phyloP scores from a whole-genome alignment of 1,284 basidiomycete genomes.

The Trichosporon ovoides region DNA sequence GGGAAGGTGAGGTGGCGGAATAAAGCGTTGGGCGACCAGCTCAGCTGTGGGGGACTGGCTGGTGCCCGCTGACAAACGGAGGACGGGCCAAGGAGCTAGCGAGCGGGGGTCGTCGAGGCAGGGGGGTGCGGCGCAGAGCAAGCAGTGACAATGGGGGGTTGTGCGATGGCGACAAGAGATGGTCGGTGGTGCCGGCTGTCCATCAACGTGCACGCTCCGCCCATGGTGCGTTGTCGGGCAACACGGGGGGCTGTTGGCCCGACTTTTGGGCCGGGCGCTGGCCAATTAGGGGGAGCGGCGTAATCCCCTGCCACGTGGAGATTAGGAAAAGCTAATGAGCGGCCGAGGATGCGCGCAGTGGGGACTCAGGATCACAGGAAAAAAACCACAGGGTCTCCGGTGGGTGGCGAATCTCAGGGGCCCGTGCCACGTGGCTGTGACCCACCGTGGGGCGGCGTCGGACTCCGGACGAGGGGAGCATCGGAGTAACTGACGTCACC shows the following conservation, averaged over 20 bases:
- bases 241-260: background rate
- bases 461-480: background rate
- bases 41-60: slow-evolving; percentile 8
- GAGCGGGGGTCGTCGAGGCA: background rate
- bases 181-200: background rate
- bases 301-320: background rate
- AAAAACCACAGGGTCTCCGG: background rate
- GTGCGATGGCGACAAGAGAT: background rate
- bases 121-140: background rate
- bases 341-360: background rate
- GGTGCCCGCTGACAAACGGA: background rate
- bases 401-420: background rate
- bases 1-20: background rate
- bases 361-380: background rate
- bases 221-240: background rate
- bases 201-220: slow-evolving; percentile 3
- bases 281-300: background rate
- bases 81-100: background rate
- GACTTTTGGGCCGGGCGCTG: background rate
- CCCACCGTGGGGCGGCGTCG: background rate
- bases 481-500: too few relatives aligned
- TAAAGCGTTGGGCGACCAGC: slow-evolving; percentile 10
- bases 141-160: background rate
- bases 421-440: background rate
- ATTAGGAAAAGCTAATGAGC: background rate